Evolutionary conservation across 176 grass and related monocot genomes (phyloP), one percentile per base, ranked within the genome.

Genomic region (Tillandsia leiboldiana): DNA sequence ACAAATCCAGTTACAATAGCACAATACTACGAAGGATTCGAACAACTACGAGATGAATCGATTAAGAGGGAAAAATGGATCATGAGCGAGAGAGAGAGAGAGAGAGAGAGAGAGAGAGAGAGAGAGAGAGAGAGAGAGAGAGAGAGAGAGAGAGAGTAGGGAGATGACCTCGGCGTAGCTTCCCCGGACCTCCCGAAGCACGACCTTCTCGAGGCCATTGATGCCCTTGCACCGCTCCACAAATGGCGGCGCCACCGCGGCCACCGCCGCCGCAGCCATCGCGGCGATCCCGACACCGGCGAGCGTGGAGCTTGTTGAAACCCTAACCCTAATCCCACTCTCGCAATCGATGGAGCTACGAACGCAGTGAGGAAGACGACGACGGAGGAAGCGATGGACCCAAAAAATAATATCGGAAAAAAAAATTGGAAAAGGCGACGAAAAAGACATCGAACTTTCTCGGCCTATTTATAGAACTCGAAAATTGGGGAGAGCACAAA

Each of bases 161-260:
- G 13, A 28, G 10, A 1, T 2, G 78, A 87, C 85, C 85, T 87
- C 85, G 1, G 80, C 85, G 11, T 80, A 77, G 68, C 81, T 76
- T n/a, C 76, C 68, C 12, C 72, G 63, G 12, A 64, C 56, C 68
- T 76, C 85, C 66, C 80, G 76, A 8, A 87, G 85, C 12, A 87
- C 64, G 80, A 87, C 26, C 73, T 83, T 87, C 50, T 87, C 85
- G 50, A 83, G 76, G 23, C 85, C 80, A 10, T 72, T 69, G 68
- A 77, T 51, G 18, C 76, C 76, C 68, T 76, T 83, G 3, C 61
- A 15, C 68, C 12, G 72, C 85, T 83, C 80, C 12, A 83, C 68
- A 17, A 26, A 73, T 14, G 83, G 53, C 71, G 49, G 42, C 51
- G 69, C 72, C 67, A 64, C 50, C 73, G 70, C 66, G 26, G 48